Conservation (phyloP, 2,329 filamentous ascomycete genomes). For the Pseudogymnoascus sp. region DNA sequence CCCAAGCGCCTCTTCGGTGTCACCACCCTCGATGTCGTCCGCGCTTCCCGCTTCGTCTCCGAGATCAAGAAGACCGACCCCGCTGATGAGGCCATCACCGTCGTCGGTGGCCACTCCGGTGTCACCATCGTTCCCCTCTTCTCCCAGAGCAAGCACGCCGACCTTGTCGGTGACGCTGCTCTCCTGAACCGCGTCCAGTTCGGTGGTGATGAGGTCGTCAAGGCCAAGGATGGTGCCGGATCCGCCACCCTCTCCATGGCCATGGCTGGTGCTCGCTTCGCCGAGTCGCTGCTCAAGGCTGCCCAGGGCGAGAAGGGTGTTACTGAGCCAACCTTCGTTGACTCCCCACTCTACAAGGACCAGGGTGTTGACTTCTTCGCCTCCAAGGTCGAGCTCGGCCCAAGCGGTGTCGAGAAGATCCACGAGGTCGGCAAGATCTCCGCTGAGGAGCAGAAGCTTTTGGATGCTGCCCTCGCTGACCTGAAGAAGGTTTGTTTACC, state of each 20-base stretch:
- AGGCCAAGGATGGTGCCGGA: constrained; percentile 97
- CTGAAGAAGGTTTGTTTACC: constrained; percentile 55
- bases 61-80: constrained; percentile 89
- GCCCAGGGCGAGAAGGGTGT: constrained; percentile 90
- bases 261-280: constrained; percentile 78
- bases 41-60: constrained; percentile 94
- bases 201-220: constrained; percentile 96
- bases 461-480: constrained; percentile 78
- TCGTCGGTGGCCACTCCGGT: constrained; percentile 94
- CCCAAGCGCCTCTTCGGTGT: constrained; percentile 98
- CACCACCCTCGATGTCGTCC: constrained; percentile 97
- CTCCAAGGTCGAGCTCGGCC: constrained; percentile 90
- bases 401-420: constrained; percentile 93
- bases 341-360: constrained; percentile 97
- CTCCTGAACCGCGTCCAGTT: constrained; percentile 91
- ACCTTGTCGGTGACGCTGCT: constrained; percentile 69
- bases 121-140: constrained; percentile 98
- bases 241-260: constrained; percentile 98
- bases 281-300: constrained; percentile 90
- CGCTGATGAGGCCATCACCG: constrained; percentile 86
- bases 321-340: constrained; percentile 92
- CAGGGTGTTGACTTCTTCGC: constrained; percentile 97
- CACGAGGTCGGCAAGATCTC: constrained; percentile 79
- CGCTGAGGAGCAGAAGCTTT: constrained; percentile 78
- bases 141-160: constrained; percentile 83